Conservation (phyloP, 306 rosid species). For the Cucumis sativus region Cucumber_9930_V3 NC_026657.2:1712001-1712500, state of each 20-base stretch:
- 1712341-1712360: background rate
- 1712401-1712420: background rate
- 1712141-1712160: too few species aligned
- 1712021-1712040: background rate
- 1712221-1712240: background rate
- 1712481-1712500: too few species aligned
- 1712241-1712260: background rate
- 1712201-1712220: background rate
- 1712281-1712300: background rate
- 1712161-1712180: too few species aligned
- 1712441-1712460: too few species aligned
- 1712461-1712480: too few species aligned
- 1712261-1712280: background rate
- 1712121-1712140: too few species aligned
- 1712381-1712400: background rate
- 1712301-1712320: background rate
- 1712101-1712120: too few species aligned
- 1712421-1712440: too few species aligned
- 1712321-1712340: background rate
- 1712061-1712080: too few species aligned
- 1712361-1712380: conserved; percentile 8
- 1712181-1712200: background rate
- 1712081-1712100: too few species aligned
- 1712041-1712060: background rate
- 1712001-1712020: background rate